Evolutionary conservation across 495 filamentous ascomycete species (phyloP), one percentile per base, ranked within the genome.

Genomic region (Aspergillus avenaceus): DNA sequence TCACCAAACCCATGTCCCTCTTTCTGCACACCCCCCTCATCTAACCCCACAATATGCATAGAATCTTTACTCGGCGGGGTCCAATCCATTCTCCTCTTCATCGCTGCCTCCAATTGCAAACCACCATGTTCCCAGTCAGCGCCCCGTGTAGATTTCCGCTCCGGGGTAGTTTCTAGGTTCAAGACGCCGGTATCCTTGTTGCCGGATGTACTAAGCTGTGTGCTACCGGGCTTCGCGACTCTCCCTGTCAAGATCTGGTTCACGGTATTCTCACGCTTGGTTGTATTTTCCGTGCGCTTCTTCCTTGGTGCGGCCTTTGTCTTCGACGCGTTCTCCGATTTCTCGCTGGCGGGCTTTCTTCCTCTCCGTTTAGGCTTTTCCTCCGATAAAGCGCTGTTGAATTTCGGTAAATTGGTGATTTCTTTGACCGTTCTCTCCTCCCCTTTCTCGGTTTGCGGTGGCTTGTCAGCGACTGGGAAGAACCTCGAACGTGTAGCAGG

Each of bases 21-120:
- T 26, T 26, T n/a, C 6, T 54, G 24, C 8, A 25, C 19, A 11
- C 22, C 29, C 7, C 23, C 37, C 13, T 47, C 45, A n/a, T 52
- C 58, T 21, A 54, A 37, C 13, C 48, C 49, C 40, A 54, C 28
- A 13, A 41, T 22, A 19, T 40, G 19, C 2, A 56, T 34, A 3
- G 59, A 55, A 23, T 65, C 51, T 28, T 60, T 64, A 11, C 65
- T 65, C 9, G 73, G 73, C n/a, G n/a, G n/a, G n/a, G 73, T 76
- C 73, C 73, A 76, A 50, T 76, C 66, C 45, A 66, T 21, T 23
- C 71, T 63, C 41, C 73, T 60, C 42, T 63, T 64, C 56, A 62
- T 46, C 14, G 71, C 71, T 16, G 58, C 57, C 8, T 71, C 68
- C 34, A 76, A 37, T 19, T 67, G 55, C 23, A 73, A 37, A 1